These are phyloP conservation scores for Termitomyces bulborhizus DNA, from an alignment of 768 basidiomycete genomes.

Conservation along the genomic window DNA sequence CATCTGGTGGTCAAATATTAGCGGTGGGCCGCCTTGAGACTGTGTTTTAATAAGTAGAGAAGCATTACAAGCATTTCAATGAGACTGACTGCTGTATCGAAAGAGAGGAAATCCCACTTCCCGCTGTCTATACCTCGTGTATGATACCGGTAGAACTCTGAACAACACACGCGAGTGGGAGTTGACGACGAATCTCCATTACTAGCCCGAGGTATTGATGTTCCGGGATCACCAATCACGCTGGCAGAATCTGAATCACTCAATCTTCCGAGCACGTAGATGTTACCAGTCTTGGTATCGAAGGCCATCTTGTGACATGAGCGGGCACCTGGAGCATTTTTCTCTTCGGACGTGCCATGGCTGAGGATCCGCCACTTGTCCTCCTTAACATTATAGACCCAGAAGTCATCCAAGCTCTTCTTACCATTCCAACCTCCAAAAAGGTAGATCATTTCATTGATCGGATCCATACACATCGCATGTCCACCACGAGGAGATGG, in stretches of 20 bases:
- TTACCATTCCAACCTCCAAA: slow-evolving; percentile 78
- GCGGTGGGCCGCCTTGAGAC: slow-evolving; percentile 62
- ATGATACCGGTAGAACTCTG: slow-evolving; percentile 76
- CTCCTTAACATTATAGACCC: slow-evolving; percentile 58
- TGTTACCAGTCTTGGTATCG: slow-evolving; percentile 59
- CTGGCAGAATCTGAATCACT: slow-evolving; percentile 45
- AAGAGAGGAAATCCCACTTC: slow-evolving; percentile 67
- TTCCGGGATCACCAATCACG: slow-evolving; percentile 16
- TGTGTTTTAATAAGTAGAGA: slow-evolving; percentile 18
- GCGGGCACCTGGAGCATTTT: slow-evolving; percentile 63
- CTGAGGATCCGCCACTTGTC: slow-evolving; percentile 61
- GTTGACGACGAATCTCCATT: slow-evolving; percentile 8
- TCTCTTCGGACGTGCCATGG: slow-evolving; percentile 44
- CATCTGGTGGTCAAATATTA: slow-evolving; percentile 81
- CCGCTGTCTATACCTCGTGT: slow-evolving; percentile 55
- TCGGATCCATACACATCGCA: slow-evolving; percentile 72
- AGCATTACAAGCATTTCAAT: neutral
- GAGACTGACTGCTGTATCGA: slow-evolving; percentile 56
- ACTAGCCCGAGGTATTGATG: slow-evolving; percentile 8
- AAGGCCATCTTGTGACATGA: slow-evolving; percentile 83
- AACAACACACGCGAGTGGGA: slow-evolving; percentile 32
- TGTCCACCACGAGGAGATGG: slow-evolving; percentile 73
- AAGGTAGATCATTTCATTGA: slow-evolving; percentile 59
- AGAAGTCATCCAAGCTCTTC: slow-evolving; percentile 72
- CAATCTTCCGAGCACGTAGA: slow-evolving; percentile 70